A percentile compares a stretch with the other conserved stretches of the same genome.
phyloP scores from a whole-genome alignment of 179 eudicot genomes.

The Vitellaria paradoxa region DNA sequence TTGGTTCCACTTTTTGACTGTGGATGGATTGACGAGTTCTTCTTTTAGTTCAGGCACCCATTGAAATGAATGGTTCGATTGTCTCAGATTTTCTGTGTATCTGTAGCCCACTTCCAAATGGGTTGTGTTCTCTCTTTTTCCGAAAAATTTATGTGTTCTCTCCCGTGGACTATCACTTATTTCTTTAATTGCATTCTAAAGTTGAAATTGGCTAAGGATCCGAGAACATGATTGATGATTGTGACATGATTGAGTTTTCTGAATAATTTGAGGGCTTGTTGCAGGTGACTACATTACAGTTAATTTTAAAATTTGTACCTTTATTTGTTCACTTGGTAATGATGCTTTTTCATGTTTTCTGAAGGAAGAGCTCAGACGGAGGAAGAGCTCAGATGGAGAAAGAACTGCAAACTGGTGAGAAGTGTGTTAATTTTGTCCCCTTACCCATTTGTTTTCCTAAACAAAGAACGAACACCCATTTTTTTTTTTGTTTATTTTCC shows the following conservation, averaged over 20 bases:
- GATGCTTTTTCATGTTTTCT: neutral
- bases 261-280: neutral
- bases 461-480: neutral
- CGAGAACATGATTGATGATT: neutral
- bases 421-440: neutral
- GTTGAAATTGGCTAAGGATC: neutral
- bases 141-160: neutral
- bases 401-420: conserved; percentile 11
- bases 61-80: neutral
- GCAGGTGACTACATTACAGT: neutral
- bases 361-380: conserved; percentile 1
- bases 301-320: neutral
- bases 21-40: neutral
- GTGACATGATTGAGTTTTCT: neutral
- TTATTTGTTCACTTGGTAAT: neutral
- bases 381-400: conserved; percentile 14
- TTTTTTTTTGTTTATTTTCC: neutral
- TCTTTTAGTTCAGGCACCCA: neutral
- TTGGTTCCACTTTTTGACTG: neutral
- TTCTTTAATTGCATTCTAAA: neutral
- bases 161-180: neutral
- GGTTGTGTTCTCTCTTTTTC: neutral
- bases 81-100: neutral
- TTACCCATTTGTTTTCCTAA: neutral
- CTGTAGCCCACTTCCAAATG: neutral